Conservation (phyloP, 176 grass and related monocot genomes). For the Musa troglodytarum region DNA sequence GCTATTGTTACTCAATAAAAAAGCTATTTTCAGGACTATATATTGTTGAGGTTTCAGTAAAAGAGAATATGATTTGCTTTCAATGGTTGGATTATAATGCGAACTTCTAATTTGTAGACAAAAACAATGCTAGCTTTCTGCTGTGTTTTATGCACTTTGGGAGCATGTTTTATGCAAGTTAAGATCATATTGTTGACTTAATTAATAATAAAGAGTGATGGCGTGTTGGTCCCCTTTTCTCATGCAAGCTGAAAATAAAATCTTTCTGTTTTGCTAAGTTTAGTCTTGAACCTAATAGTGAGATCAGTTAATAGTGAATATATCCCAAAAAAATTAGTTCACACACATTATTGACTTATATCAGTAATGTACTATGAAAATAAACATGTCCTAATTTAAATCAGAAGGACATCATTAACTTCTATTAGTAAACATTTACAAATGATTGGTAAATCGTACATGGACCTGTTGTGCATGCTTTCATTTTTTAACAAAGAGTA, state of each 20-base stretch:
- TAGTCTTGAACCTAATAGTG: too few relatives aligned
- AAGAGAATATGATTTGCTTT: neutral
- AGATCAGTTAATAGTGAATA: neutral
- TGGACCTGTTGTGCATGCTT: too few relatives aligned
- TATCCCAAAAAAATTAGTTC: neutral
- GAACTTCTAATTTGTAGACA: neutral
- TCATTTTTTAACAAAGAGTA: too few relatives aligned
- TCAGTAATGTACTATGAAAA: too few relatives aligned
- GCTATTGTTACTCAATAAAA: neutral
- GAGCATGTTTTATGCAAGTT: neutral
- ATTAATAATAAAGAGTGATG: neutral
- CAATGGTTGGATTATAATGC: neutral
- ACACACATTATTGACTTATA: too few relatives aligned
- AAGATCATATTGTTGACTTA: neutral
- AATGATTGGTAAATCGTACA: too few relatives aligned
- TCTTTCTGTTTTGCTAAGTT: neutral
- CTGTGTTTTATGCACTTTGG: neutral
- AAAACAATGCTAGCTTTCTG: neutral
- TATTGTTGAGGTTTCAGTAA: neutral
- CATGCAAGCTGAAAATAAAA: neutral
- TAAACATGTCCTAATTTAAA: too few relatives aligned
- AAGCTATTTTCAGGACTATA: neutral
- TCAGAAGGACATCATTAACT: too few relatives aligned
- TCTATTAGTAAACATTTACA: too few relatives aligned
- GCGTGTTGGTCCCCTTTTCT: neutral